Evolutionary conservation across 208 protist genomes (phyloP), one percentile per base, ranked within the genome.

Genomic region (Herpetomonas samuelpessoai): DNA sequence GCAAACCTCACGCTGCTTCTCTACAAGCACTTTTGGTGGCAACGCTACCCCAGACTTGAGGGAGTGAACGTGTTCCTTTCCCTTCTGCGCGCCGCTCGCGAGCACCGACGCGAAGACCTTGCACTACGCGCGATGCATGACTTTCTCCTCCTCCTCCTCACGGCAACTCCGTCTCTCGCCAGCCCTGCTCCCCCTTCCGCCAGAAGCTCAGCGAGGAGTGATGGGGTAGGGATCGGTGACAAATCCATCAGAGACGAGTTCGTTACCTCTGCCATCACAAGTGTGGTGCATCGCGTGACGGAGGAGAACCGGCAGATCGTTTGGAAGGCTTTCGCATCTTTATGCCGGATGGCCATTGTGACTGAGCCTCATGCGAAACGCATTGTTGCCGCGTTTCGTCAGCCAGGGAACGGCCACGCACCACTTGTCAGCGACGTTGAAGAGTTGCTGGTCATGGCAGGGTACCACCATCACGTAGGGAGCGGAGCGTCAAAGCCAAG

Each of bases 31-130:
- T 87, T 83, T 61, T 87, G 79, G 77, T 25, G 27, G 2, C 70
- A 83, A 59, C 57, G 25, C 31, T 89, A 92, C 66, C 31, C 3
- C 18, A 66, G 70, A 2, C 63, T 84, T 6, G 77, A 90, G 46
- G 86, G 86, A 0, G 78, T 77, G 22, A 69, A 89, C 65, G 68
- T 58, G 2, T 90, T 90, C 55, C 73, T 93, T 25, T 88, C 86
- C 16, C 69, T 86, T 0, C 61, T 93, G 38, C 69, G 74, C 3
- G 72, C 74, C 2, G 86, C 79, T 16, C 71, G 72, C n/a, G 27
- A 69, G 9, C 35, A 47, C 2, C 44, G 53, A 21, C 55, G 56
- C 27, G 81, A 82, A 24, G 55, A 49, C 14, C 22, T 86, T 0
- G 79, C 71, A 2, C 48, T 88, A 30, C 67, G 63, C 2, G 81